phyloP scores from a whole-genome alignment of 768 basidiomycete genomes.

The Cystobasidium onofrii region DNA sequence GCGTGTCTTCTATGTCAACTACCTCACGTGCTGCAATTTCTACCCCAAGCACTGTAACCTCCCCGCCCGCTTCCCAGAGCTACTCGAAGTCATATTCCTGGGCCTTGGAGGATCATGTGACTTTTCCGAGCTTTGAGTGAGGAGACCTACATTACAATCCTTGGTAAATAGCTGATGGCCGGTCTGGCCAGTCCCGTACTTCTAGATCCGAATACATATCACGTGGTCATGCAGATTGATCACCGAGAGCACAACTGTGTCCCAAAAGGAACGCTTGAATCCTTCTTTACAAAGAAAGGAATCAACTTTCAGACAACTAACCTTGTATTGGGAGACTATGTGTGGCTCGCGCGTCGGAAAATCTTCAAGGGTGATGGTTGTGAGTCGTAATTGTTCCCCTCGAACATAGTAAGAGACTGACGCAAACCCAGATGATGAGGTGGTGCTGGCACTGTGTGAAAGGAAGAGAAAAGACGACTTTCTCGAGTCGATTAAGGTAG shows the following conservation, averaged over 20 bases:
- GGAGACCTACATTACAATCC: not conserved
- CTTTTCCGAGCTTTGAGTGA: constrained; percentile 9
- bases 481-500: constrained; percentile 5
- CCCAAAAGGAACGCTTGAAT: not conserved
- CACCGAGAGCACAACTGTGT: not conserved
- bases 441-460: constrained; percentile 7
- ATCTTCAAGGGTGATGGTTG: not conserved
- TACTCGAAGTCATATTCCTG: not conserved
- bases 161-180: not conserved
- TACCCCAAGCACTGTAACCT: too few species aligned
- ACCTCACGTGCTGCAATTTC: too few species aligned
- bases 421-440: not conserved
- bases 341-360: not conserved
- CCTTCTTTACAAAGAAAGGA: not conserved
- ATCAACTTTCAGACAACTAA: not conserved
- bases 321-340: constrained; percentile 8
- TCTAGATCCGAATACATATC: not conserved
- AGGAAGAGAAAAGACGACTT: constrained; percentile 6
- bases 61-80: not conserved
- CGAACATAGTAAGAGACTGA: not conserved
- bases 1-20: too few species aligned
- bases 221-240: not conserved
- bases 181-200: not conserved
- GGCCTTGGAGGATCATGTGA: not conserved
- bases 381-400: not conserved